A percentile compares a stretch with the other conserved stretches of the same genome.
Conservation (phyloP, 2,329 filamentous ascomycete genomes). For the Hortaea werneckii region DNA sequence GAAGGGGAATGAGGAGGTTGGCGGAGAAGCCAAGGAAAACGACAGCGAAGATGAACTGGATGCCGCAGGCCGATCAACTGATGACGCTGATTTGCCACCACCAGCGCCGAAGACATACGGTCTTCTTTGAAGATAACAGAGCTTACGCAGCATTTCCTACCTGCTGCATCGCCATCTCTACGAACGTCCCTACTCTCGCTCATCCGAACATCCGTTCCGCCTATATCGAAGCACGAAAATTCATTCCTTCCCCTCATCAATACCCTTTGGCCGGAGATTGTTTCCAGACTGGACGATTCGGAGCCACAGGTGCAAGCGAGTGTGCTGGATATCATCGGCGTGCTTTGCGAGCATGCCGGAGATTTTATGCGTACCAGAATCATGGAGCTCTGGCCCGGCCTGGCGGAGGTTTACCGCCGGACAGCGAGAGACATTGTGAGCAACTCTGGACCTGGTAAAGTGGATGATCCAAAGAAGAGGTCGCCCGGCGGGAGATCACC, state of each 20-base stretch:
- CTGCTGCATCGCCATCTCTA: constrained; percentile 69
- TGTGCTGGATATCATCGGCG: constrained; percentile 57
- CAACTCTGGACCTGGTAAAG: neutral
- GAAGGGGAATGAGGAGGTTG: constrained; percentile 27
- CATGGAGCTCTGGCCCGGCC: constrained; percentile 55
- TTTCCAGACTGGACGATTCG: constrained; percentile 54
- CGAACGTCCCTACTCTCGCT: constrained; percentile 70
- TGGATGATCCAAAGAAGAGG: neutral
- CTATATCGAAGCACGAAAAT: constrained; percentile 67
- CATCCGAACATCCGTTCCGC: constrained; percentile 59
- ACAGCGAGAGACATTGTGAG: neutral
- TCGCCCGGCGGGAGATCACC: neutral
- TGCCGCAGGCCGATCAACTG: constrained; percentile 13
- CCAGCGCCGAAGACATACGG: constrained; percentile 65
- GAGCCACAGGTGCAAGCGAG: constrained; percentile 61
- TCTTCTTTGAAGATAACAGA: constrained; percentile 74
- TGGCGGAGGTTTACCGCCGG: constrained; percentile 16
- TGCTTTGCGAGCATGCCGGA: constrained; percentile 62
- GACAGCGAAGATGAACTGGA: constrained; percentile 16
- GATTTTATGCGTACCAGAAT: constrained; percentile 73
- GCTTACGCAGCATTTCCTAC: constrained; percentile 82
- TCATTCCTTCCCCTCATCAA: constrained; percentile 83
- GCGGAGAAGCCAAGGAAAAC: constrained; percentile 19
- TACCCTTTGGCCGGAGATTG: constrained; percentile 76
- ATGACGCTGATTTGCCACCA: constrained; percentile 36